These are phyloP conservation scores for Claviceps spartinae DNA, from an alignment of 2,329 filamentous ascomycete species.

Conservation along the genomic window DNA sequence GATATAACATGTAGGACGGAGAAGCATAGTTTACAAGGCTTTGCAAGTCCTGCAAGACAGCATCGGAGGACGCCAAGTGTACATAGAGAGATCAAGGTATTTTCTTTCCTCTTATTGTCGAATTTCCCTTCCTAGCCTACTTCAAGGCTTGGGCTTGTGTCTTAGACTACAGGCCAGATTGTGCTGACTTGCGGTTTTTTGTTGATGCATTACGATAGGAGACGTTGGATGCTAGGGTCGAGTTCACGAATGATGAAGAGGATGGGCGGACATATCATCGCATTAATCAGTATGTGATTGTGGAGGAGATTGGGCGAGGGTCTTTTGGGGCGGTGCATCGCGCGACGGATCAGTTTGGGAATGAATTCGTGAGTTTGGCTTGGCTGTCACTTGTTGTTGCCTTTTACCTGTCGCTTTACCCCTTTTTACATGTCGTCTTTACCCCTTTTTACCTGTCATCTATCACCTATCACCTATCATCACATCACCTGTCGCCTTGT, in stretches of 20 bases:
- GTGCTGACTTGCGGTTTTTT: constrained; percentile 2
- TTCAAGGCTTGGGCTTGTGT: too few species aligned
- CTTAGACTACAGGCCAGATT: too few species aligned
- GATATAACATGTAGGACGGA: constrained; percentile 24
- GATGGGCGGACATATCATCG: constrained; percentile 71
- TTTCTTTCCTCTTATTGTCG: neutral
- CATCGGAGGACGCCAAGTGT: constrained; percentile 44
- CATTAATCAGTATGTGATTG: constrained; percentile 91
- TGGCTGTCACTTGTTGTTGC: too few species aligned
- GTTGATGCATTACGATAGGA: constrained; percentile 38
- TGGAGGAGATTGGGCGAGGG: constrained; percentile 90
- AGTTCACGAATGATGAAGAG: constrained; percentile 72
- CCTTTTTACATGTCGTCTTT: too few species aligned
- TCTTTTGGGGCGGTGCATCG: constrained; percentile 91
- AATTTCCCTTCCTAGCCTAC: too few species aligned
- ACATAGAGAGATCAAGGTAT: constrained; percentile 44
- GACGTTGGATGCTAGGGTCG: constrained; percentile 78
- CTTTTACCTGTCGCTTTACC: too few species aligned
- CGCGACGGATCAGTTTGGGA: constrained; percentile 77
- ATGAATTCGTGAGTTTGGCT: constrained; percentile 64
- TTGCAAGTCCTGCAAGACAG: constrained; percentile 41
- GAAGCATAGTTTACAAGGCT: constrained; percentile 25
- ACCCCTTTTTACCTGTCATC: too few species aligned
- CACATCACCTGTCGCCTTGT: too few species aligned
- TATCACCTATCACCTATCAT: too few species aligned